Evolutionary conservation across 345 rosid genomes (phyloP), one percentile per base, ranked within the genome.

Genomic region (Excoecaria agallocha): DNA sequence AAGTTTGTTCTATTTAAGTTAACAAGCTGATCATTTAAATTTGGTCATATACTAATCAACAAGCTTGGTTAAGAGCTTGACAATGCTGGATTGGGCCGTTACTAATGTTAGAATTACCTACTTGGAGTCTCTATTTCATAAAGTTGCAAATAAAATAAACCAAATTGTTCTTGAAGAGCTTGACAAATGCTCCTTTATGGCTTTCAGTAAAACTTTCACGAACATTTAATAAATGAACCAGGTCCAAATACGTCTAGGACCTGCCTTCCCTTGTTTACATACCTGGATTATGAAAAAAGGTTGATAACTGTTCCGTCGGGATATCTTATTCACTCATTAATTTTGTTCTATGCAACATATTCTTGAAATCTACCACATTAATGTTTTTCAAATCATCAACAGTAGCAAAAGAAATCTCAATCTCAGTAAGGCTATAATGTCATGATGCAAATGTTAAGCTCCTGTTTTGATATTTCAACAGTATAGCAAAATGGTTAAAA

Each of bases 401-500:
- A 70, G 58, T 48, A 50, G 48, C 52, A 45, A 58, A 38, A 43
- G 52, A 54, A 67, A 24, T 43, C 52, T 13, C 45, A 75, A 15
- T 65, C 76, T 64, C 15, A 50, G 10, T 19, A 59, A 13, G 46
- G 56, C 19, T 4, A 59, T 5, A 25, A 15, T 9, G 17, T 16
- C 25, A 17, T 13, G 67, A 9, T 19, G 0, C 57, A 72, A 72
- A 17, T 19, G 41, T 5, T 30, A 41, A 50, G 61, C 46, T 35
- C 4, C 46, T 25, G 48, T 41, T 65, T 37, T 59, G 52, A 38
- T 4, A 22, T 30, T 20, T 70, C n/a, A 20, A 10, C 25, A 6
- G 9, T 54, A 55, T 22, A n/a, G 41, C 24, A 30, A 30, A 54
- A 52, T 55, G 61, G 60, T 52, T 24, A 30, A 30, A 54, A 52